Evolutionary conservation across 164 flowering plant genomes (phyloP), one percentile per base, ranked within the genome.

Genomic region (Vitis cinerea): DNA sequence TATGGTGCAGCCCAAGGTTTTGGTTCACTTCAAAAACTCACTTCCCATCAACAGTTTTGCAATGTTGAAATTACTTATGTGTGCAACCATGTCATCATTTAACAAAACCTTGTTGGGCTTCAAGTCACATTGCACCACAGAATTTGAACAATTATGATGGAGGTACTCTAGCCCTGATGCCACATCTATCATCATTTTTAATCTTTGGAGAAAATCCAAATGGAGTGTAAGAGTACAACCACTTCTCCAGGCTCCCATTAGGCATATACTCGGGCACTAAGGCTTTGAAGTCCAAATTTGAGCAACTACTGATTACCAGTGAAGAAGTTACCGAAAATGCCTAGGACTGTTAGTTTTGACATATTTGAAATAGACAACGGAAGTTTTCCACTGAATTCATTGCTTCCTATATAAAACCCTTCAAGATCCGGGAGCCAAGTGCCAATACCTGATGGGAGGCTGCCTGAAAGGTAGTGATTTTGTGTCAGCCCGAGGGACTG

Each of bases 71-170:
- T 63, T 52, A 48, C 31, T 53, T 11, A 49, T 29, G 19, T 63
- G 66, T 48, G 66, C 66, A 63, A 49, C 53, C 55, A 63, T 49
- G 54, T 63, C 66, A 48, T 63, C 66, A 48, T 63, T 55, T 49
- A 63, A 23, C 29, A 63, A 47, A 17, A 49, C 66, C 16, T 63
- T 31, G 37, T 5, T 31, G 37, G 37, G 37, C 2, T 31, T 31
- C 37, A 31, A 31, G 37, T 31, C 37, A 23, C 55, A 63, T 8
- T 63, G 66, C 12, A 63, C 54, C 27, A 49, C 53, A 4, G 30
- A 52, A 17, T 11, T 49, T 16, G 66, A 9, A 31, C 2, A 31
- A 31, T 31, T 5, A 3, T 31, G 37, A 31, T 31, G 37, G 37
- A 31, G 37, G 6, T 31, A 31, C 37, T 31, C 37, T 31, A 31